Base-by-base conservation (phyloP, 192 early-diverging fungal species). In the Coemansia sp. region DNA sequence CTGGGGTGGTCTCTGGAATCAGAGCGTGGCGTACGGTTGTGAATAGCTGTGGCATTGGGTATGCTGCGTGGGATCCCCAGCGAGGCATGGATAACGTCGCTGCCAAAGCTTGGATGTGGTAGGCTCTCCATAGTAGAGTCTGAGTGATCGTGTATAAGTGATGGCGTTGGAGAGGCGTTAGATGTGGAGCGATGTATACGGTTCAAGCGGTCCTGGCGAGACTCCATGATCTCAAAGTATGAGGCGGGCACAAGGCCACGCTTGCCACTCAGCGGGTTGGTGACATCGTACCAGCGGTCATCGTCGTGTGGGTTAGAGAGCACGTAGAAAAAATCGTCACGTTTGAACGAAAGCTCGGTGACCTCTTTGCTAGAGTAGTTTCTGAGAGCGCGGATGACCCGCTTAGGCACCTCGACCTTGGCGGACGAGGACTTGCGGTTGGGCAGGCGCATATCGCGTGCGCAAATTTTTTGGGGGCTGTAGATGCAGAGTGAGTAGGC, bases 271-370 rank as follows among this genome's bases (percentile, higher is more conserved):
- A 87, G 85, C 44, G 92, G 92, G 67, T 93, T 91, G 46, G 85
- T 85, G 9, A 89, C 92, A 44, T 92, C 89, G 73, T 89, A 93
- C 89, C 89, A 92, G 63, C 84, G 78, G 77, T 89, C 89, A 39
- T 87, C 85, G n/a, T 91, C 89, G 51, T 88, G 86, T 21, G 79
- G 78, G 9, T 73, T 81, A 21, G 86, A 88, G 31, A 90, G 76
- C 16, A 93, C 91, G 59, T 91, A 87, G 77, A 91, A 93, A 71
- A 91, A 93, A 50, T 93, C 91, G 60, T 90, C 91, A 59, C 88
- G 87, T 59, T 79, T 79, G 62, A 93, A 93, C 44, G 89, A 87
- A n/a, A 93, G 78, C 70, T 93, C 89, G 24, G 82, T 70, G 48
- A 60, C 74, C 31, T 80, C 85, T 54, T 85, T 72, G 17, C 88